Base-by-base conservation (phyloP, 768 basidiomycete genomes). In the Podaxis mareebaensis region DNA sequence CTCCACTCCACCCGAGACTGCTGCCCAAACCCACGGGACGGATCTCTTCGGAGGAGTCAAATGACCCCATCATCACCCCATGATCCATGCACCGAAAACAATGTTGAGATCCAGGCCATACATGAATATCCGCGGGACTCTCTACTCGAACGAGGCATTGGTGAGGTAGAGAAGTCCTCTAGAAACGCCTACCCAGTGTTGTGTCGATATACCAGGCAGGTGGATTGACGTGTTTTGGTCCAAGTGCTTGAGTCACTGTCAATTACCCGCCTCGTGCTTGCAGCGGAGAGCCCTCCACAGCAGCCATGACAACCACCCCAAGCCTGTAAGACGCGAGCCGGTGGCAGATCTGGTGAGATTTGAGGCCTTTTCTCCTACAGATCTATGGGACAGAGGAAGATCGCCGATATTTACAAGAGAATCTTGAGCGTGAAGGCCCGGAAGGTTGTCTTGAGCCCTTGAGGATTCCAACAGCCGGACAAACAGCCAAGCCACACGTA, bases 171-270 rank as follows among this genome's bases (percentile, higher is more conserved):
- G 30, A 46, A 22, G 44, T 30, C 57, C 28, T 46, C 57, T n/a
- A 12, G n/a, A 11, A 20, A 56, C 54, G 54, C 36, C 54, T 56
- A 17, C 22, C 39, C 38, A 56, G 4, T 39, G 39, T 40, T 3
- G 36, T 22, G 6, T 46, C 28, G 42, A 46, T 46, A 46, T 46
- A 49, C 36, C 46, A 26, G 58, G 49, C 49, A 60, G 11, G 13
- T 49, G 4, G 15, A 10, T 17, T 53, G 58, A 59, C 58, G 24
- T 33, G 10, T 46, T 58, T 44, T 36, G 46, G 54, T 51, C 33
- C 46, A 59, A 49, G 17, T 49, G 58, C 58, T 51, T 59, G 26
- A 15, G n/a, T 59, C 30, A 5, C 54, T 39, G 54, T 56, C 54
- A 56, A 20, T 40, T 24, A 49, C 15, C 20, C 3, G 36, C 54